These are phyloP conservation scores for Begonia peltatifolia DNA, from an alignment of 306 rosid genomes.

Conservation along the genomic window DNA sequence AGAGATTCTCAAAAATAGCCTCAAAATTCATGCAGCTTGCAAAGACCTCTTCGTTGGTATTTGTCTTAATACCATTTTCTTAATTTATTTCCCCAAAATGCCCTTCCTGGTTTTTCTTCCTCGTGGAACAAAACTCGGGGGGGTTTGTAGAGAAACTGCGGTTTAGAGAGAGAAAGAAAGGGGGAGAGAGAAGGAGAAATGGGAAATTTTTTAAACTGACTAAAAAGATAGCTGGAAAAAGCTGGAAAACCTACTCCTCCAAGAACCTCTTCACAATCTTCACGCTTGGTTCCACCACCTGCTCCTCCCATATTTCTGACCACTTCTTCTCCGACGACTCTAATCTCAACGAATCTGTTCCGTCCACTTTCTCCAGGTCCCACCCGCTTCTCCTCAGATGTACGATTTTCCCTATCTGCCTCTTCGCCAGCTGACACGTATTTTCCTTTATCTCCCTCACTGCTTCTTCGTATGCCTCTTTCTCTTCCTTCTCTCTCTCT, in stretches of 20 bases:
- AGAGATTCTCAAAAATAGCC: no score
- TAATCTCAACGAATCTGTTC: constrained; percentile 49
- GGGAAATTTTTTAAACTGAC: neutral
- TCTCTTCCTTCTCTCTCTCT: constrained; percentile 23
- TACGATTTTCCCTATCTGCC: constrained; percentile 52
- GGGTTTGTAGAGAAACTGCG: no score
- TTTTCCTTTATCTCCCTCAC: constrained; percentile 59
- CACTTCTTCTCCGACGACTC: constrained; percentile 23
- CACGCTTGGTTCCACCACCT: constrained; percentile 79
- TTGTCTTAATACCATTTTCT: no score
- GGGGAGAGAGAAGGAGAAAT: neutral
- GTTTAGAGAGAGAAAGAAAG: neutral
- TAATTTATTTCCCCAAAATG: no score
- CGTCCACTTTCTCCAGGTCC: constrained; percentile 74
- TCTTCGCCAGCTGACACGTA: constrained; percentile 58
- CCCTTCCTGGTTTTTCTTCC: no score
- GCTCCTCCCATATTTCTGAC: constrained; percentile 56
- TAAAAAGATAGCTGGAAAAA: constrained; percentile 13
- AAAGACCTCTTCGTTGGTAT: no score
- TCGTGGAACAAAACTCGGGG: no score
- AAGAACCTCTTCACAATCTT: constrained; percentile 85
- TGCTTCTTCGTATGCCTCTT: constrained; percentile 44
- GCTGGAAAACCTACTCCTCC: constrained; percentile 55
- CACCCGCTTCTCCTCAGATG: constrained; percentile 43
- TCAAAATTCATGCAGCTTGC: no score